These are phyloP conservation scores for Tolypocladium ophioglossoides DNA, from an alignment of 2,329 filamentous ascomycete genomes.

Conservation along the genomic window DNA sequence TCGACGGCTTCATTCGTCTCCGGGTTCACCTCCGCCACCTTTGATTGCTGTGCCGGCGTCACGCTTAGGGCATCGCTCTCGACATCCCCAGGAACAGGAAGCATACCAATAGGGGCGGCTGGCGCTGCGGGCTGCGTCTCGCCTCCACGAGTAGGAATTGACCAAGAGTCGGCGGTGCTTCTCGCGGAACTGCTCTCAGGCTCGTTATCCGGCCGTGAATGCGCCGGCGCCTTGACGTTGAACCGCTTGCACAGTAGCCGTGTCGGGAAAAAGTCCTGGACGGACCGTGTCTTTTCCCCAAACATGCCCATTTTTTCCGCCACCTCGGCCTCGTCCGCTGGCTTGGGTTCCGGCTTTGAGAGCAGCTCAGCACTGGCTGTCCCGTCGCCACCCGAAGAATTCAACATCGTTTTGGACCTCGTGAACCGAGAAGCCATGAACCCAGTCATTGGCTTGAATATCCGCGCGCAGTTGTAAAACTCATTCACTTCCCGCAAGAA, in stretches of 20 bases:
- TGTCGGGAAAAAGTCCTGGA: conserved; percentile 65
- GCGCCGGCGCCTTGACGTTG: conserved; percentile 67
- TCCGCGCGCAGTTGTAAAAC: conserved; percentile 52
- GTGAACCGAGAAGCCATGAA: conserved; percentile 93
- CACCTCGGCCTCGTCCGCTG: conserved; percentile 63
- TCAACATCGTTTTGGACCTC: conserved; percentile 43
- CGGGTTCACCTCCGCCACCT: conserved; percentile 43
- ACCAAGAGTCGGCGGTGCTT: neutral
- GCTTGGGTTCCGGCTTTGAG: conserved; percentile 21
- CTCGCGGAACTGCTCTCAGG: conserved; percentile 15
- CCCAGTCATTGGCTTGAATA: conserved; percentile 88
- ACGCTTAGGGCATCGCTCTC: neutral
- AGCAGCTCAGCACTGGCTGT: conserved; percentile 12
- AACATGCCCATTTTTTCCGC: conserved; percentile 91
- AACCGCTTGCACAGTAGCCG: conserved; percentile 90
- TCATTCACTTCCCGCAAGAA: conserved; percentile 72
- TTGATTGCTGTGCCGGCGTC: neutral
- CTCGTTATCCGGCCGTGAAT: conserved; percentile 45
- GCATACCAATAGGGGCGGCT: neutral
- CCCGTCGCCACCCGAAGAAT: conserved; percentile 11
- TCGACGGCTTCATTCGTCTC: conserved; percentile 62
- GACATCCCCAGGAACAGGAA: neutral
- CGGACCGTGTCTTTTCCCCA: conserved; percentile 70
- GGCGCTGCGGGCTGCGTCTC: neutral
- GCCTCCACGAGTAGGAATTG: neutral